Evolutionary conservation across 1,139 yeast genomes (phyloP).

Genomic region (Suhomyces bribrorum): DNA sequence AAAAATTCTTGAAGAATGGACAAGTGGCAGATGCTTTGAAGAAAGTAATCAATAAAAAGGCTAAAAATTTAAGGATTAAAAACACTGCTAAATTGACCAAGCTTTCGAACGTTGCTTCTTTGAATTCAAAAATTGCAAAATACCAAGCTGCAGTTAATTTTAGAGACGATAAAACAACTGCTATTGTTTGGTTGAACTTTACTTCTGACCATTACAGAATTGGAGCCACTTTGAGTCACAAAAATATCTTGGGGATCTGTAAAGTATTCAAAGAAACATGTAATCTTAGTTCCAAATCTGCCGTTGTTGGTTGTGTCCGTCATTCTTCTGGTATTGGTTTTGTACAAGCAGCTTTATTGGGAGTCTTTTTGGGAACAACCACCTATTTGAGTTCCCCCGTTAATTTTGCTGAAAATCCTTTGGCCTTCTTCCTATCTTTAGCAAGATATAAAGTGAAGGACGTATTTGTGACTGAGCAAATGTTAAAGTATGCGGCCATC

Average conservation of each 20-base stretch:
- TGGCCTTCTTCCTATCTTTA: slow-evolving; percentile 67
- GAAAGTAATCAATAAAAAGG: slow-evolving; percentile 44
- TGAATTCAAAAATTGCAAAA: slow-evolving; percentile 45
- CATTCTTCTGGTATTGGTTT: slow-evolving; percentile 88
- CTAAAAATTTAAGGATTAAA: slow-evolving; percentile 56
- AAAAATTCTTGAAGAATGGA: slow-evolving; percentile 68
- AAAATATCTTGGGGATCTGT: slow-evolving; percentile 72
- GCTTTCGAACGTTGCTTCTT: slow-evolving; percentile 50
- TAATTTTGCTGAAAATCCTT: slow-evolving; percentile 76
- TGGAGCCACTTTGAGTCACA: slow-evolving; percentile 66
- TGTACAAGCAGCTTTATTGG: slow-evolving; percentile 76
- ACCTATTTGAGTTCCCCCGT: slow-evolving; percentile 80
- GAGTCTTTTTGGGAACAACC: slow-evolving; percentile 83
- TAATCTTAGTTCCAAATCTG: slow-evolving; percentile 68
- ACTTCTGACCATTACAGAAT: slow-evolving; percentile 72
- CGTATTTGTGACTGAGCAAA: slow-evolving; percentile 80
- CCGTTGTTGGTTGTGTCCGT: slow-evolving; percentile 84
- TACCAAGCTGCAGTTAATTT: slow-evolving; percentile 47
- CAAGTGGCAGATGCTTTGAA: slow-evolving; percentile 66
- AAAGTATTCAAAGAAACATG: slow-evolving; percentile 91
- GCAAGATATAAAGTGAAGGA: slow-evolving; percentile 84
- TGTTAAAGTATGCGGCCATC: slow-evolving; percentile 74
- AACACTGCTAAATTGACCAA: slow-evolving; percentile 70
- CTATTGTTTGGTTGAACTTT: slow-evolving; percentile 67
- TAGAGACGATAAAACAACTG: slow-evolving; percentile 46